phyloP scores from a whole-genome alignment of 2,329 filamentous ascomycete genomes.

The Pseudogymnoascus sp. region DNA sequence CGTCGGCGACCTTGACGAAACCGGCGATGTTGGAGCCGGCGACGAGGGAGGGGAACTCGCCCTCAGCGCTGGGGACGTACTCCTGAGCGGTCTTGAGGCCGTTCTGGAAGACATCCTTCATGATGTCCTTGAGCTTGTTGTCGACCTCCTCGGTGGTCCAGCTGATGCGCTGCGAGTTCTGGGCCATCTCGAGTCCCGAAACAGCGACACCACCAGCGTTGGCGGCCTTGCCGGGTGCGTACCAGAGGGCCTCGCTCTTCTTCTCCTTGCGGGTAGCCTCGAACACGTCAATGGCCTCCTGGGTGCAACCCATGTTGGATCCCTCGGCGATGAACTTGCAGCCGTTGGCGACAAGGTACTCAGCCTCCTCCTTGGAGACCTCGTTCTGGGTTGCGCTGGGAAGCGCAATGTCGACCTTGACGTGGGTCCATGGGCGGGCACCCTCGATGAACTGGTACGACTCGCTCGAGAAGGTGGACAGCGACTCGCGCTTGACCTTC shows the following conservation, averaged over 20 bases:
- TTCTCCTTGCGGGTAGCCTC: slow-evolving; percentile 69
- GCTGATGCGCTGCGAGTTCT: slow-evolving; percentile 80
- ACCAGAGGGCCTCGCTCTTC: slow-evolving; percentile 71
- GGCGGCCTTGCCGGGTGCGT: slow-evolving; percentile 92
- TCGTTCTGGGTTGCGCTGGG: slow-evolving; percentile 97
- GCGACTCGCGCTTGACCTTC: slow-evolving; percentile 78
- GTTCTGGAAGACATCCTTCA: slow-evolving; percentile 88
- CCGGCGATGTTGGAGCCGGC: slow-evolving; percentile 96
- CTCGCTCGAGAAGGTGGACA: slow-evolving; percentile 60
- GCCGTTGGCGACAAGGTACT: slow-evolving; percentile 68
- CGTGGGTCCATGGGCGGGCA: slow-evolving; percentile 84
- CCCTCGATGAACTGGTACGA: slow-evolving; percentile 82
- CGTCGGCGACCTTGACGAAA: slow-evolving; percentile 89
- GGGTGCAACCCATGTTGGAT: slow-evolving; percentile 98
- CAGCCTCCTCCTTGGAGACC: slow-evolving; percentile 83
- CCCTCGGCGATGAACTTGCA: slow-evolving; percentile 87
- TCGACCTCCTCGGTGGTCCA: slow-evolving; percentile 92
- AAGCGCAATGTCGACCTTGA: slow-evolving; percentile 83
- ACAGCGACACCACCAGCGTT: slow-evolving; percentile 97
- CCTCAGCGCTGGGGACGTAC: slow-evolving; percentile 71
- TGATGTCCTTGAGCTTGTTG: slow-evolving; percentile 81
- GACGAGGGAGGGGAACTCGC: slow-evolving; percentile 80
- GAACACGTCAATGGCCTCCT: slow-evolving; percentile 88
- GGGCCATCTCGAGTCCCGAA: slow-evolving; percentile 96
- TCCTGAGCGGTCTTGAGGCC: slow-evolving; percentile 82